Base-by-base conservation (phyloP, 2,329 filamentous ascomycete genomes). In the Diplodia sapinea region DNA sequence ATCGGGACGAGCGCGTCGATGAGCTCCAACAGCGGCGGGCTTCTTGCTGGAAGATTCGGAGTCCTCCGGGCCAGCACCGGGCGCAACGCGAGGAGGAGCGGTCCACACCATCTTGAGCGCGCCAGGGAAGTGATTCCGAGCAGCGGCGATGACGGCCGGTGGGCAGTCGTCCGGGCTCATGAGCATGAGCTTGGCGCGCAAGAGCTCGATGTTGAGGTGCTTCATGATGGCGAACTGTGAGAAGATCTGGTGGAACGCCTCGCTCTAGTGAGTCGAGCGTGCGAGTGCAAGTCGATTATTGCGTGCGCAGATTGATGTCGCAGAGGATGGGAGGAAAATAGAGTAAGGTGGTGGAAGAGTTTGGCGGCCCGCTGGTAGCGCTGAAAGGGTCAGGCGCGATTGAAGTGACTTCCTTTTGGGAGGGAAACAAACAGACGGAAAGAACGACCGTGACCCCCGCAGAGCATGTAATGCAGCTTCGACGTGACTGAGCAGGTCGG, bases 111-210 rank as follows among this genome's bases (percentile, higher is more conserved):
- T 23, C 31, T 17, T 9, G 17, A 51, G 43, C 6, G 43, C 87
- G 76, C 89, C 88, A 71, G 91, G 88, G 62, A 91, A 86, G 73
- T 96, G 89, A 77, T 90, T 92, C 81, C 89, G 88, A 6, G 93
- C 90, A 20, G 92, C 88, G 74, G 97, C 93, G 75, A 96, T 97
- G 56, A 98, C 91, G 49, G 94, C 93, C 13, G 54, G 26, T 26
- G 54, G 64, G 31, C 64, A 59, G 17, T 31, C 31, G 12, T 52
- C n/a, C 40, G 23, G 17, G 54, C 40, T 36, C 29, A 51, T 59
- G 64, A 66, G 33, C 38, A 29, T 47, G 12, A 66, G 40, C 29
- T 66, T 66, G 64, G 52, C 52, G 54, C 54, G 64, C n/a, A 66
- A 47, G 31, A 66, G 40, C 23, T 59, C 40, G 38, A 66, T 47